Conservation (phyloP, 768 basidiomycete species). For the Pisolithus microcarpus region DNA sequence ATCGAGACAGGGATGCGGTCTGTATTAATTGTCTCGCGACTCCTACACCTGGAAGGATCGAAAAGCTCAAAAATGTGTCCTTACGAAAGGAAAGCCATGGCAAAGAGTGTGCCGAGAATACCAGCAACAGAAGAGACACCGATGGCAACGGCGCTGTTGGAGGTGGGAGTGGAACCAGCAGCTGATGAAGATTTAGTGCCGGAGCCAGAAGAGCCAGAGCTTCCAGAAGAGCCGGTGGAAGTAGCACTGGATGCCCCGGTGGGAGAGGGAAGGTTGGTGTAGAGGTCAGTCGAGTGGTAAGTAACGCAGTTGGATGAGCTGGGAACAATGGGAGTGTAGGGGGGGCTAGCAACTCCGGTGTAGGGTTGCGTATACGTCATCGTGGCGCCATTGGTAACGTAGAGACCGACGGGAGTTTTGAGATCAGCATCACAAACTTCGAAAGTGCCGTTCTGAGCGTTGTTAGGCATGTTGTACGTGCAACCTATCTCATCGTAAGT, state of each 20-base stretch:
- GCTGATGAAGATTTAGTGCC: constrained; percentile 3
- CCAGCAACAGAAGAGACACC: constrained; percentile 27
- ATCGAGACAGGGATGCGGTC: not conserved
- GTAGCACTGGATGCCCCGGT: not conserved
- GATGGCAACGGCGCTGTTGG: constrained; percentile 18
- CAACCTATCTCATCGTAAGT: constrained; percentile 69
- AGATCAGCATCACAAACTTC: constrained; percentile 60
- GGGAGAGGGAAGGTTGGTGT: constrained; percentile 17
- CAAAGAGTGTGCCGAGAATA: constrained; percentile 29
- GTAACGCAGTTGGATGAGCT: constrained; percentile 40
- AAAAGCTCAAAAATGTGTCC: not conserved
- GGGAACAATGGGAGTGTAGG: constrained; percentile 36
- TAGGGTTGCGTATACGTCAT: constrained; percentile 39
- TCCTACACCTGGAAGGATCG: not conserved
- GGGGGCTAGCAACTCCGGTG: constrained; percentile 25
- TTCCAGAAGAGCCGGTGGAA: not conserved
- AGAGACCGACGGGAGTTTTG: constrained; percentile 55
- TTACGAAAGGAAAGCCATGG: constrained; percentile 34
- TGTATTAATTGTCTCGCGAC: not conserved
- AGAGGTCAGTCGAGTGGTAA: constrained; percentile 31
- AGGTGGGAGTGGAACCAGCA: constrained; percentile 11
- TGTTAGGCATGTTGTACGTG: constrained; percentile 63
- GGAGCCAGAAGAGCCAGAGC: not conserved
- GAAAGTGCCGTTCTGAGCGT: constrained; percentile 51
- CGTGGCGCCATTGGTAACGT: constrained; percentile 34